Percentiles rank a stretch among this genome's conserved stretches.
Evolutionary conservation across 805 yeast genomes (phyloP).

Genomic region (Suhomyces tanzawaensis): DNA sequence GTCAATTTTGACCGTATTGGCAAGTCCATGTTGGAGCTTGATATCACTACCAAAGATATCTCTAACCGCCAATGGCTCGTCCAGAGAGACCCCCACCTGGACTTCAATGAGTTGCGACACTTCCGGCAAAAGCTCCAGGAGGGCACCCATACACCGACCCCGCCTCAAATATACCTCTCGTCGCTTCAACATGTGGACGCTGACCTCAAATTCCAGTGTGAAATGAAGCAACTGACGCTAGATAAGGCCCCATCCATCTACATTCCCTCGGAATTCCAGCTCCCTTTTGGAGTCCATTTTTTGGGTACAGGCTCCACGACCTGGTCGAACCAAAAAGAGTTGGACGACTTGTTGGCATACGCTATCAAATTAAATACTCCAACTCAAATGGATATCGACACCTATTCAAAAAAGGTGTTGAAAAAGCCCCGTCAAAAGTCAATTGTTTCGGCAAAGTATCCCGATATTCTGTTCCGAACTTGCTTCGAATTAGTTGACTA

Average conservation of each 20-base stretch:
- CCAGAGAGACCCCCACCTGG: conserved; percentile 50
- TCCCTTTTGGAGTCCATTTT: conserved; percentile 3
- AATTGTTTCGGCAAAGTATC: not conserved
- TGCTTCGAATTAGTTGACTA: conserved; percentile 21
- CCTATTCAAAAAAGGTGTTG: conserved; percentile 3
- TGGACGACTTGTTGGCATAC: conserved; percentile 29
- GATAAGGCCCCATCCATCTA: conserved; percentile 7
- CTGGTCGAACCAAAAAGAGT: conserved; percentile 32
- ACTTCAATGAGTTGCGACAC: conserved; percentile 39
- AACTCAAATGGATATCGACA: conserved; percentile 2
- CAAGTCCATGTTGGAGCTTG: conserved; percentile 66
- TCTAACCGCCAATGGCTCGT: conserved; percentile 48
- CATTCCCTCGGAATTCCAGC: conserved; percentile 5
- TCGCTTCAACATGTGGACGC: conserved; percentile 55
- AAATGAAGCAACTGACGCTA: conserved; percentile 25
- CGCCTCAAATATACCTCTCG: conserved; percentile 34
- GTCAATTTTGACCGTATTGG: conserved; percentile 53
- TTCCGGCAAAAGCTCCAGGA: not conserved
- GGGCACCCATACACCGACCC: too few relatives aligned
- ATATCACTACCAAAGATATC: conserved; percentile 60
- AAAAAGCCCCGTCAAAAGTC: not conserved
- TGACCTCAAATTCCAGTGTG: conserved; percentile 55
- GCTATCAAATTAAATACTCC: conserved; percentile 22
- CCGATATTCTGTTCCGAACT: not conserved
- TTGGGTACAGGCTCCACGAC: conserved; percentile 23